These are phyloP conservation scores for Catenaria anguillulae DNA, from an alignment of 371 early-diverging fungal species.

Conservation along the genomic window DNA sequence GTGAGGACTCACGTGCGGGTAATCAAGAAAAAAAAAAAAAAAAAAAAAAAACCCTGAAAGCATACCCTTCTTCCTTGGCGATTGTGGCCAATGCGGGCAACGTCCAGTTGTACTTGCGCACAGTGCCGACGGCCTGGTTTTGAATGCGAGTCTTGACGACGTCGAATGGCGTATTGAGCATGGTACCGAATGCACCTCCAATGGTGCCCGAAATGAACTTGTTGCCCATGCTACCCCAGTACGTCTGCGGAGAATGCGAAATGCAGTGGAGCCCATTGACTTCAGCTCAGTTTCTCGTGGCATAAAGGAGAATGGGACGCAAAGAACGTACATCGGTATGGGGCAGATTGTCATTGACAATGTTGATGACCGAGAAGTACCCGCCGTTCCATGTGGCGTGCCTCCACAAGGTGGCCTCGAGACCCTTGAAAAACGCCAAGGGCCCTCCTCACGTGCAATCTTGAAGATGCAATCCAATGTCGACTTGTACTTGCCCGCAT, in stretches of 20 bases:
- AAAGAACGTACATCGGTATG: conserved; percentile 8
- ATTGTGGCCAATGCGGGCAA: conserved; percentile 71
- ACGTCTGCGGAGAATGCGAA: conserved; percentile 24
- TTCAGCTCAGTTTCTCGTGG: neutral
- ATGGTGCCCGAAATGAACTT: conserved; percentile 89
- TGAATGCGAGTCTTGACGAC: conserved; percentile 95
- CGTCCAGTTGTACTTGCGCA: conserved; percentile 72
- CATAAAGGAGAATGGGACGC: neutral
- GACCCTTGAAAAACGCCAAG: conserved; percentile 75
- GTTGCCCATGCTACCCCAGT: conserved; percentile 49
- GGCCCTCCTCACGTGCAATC: conserved; percentile 56
- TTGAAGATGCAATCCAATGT: conserved; percentile 57
- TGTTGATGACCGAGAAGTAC: conserved; percentile 69
- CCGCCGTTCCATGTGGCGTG: conserved; percentile 77
- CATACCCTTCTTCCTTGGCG: conserved; percentile 77
- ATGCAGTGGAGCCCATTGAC: neutral
- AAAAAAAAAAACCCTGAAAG: neutral
- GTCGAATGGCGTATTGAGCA: conserved; percentile 90
- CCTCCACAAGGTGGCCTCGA: conserved; percentile 89
- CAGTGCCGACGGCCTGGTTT: conserved; percentile 47
- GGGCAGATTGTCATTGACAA: conserved; percentile 22
- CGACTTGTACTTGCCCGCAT: conserved; percentile 60
- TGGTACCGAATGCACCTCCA: conserved; percentile 89
- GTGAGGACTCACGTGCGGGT: neutral
- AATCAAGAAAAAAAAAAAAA: neutral